Conservation (phyloP, 192 early-diverging fungal species). For the Coemansia sp. region DNA sequence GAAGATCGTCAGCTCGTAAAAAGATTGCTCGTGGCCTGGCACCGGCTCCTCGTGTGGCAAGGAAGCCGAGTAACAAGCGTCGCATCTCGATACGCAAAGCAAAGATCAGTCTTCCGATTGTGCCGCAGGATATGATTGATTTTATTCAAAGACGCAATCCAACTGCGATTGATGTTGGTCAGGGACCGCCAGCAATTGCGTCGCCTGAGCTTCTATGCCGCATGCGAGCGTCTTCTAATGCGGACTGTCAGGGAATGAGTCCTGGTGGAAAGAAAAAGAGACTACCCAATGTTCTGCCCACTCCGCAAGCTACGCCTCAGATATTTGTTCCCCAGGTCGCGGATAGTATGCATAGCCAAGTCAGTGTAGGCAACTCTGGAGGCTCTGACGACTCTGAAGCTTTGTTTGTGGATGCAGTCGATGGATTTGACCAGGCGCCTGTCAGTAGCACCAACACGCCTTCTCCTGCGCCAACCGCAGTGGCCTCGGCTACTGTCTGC, state of each 20-base stretch:
- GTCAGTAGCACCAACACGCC: not conserved
- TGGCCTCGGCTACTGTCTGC: not conserved
- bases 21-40: not conserved
- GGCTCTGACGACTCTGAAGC: not conserved
- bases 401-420: not conserved
- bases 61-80: slow-evolving; percentile 5
- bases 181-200: slow-evolving; percentile 21
- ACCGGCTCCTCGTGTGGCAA: not conserved
- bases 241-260: not conserved
- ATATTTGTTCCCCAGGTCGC: not conserved
- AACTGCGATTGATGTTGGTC: slow-evolving; percentile 27
- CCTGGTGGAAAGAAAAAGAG: not conserved
- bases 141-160: slow-evolving; percentile 49
- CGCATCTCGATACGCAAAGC: slow-evolving; percentile 15
- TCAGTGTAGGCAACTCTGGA: not conserved
- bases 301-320: not conserved
- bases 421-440: not conserved
- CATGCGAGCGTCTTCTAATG: slow-evolving; percentile 10
- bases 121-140: slow-evolving; percentile 49
- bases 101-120: slow-evolving; percentile 43
- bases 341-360: not conserved
- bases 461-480: slow-evolving; percentile 1
- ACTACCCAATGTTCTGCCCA: not conserved
- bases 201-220: slow-evolving; percentile 32
- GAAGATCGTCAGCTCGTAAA: slow-evolving; percentile 21